Evolutionary conservation across 495 filamentous ascomycete species (phyloP), one percentile per base, ranked within the genome.

Genomic region (Hypoxylon fuscum): DNA sequence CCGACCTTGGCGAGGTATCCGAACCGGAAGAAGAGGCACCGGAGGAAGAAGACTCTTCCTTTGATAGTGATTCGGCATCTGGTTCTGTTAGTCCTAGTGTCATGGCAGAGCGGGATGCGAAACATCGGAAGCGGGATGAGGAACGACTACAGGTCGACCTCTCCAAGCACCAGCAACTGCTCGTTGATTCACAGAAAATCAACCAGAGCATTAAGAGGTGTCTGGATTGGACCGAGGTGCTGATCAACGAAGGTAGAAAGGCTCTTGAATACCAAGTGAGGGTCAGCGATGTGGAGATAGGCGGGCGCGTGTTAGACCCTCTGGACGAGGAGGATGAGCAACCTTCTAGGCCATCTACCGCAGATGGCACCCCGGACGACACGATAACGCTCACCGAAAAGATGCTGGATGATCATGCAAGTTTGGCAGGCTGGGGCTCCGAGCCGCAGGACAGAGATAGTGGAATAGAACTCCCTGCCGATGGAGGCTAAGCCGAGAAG

Each of bases 201-300:
- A 98, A 98, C 71, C 90, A 95, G 66, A 94, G 90, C 66, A 79
- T 99, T 2, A 93, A 91, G 69, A 83, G 92, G 22, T 99, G 95
- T 71, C 79, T 96, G 18, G 84, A 83, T 18, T 90, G 90, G 83
- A 92, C 93, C 0, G 95, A 99, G 64, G 88, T 90, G 56, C 80
- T 99, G 32, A 96, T 99, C 66, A 87, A 81, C 27, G 91, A 97
- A 51, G 94, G 88, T 21, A 90, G 88, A 65, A 91, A 88, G 66
- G 95, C 95, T 1, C 83, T 99, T 8, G 89, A 88, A 41, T 96
- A 95, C 65, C 79, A 83, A 32, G 89, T 96, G 14, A 81, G 82
- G 8, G 82, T 88, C 15, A 88, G 83, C 59, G 92, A 97, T 62
- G 77, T 96, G n/a, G 83, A 89, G 66, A 70, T 95, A 11, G 89